A percentile compares a stretch with the other conserved stretches of the same genome.
These are phyloP conservation scores for Aspergillus sp. DNA, from an alignment of 2,329 filamentous ascomycete genomes.

Conservation along the genomic window DNA sequence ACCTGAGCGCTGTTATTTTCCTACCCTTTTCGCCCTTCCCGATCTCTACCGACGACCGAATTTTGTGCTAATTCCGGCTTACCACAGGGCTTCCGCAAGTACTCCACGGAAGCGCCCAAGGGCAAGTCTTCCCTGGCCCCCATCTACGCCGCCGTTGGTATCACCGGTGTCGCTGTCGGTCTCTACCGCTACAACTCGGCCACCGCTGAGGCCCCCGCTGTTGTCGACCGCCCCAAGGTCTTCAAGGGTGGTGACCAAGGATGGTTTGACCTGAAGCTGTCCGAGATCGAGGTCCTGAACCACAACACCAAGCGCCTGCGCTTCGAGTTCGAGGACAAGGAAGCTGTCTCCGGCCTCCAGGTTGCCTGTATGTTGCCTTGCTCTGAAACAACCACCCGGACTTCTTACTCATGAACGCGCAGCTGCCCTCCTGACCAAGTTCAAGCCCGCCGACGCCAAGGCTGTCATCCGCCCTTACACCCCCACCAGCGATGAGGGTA, in stretches of 20 bases:
- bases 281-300: conserved; percentile 77
- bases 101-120: conserved; percentile 65
- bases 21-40: not conserved
- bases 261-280: conserved; percentile 78
- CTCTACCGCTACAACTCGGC: conserved; percentile 53
- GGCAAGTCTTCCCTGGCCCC: conserved; percentile 60
- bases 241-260: conserved; percentile 89
- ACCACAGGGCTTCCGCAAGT: conserved; percentile 65
- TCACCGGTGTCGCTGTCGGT: conserved; percentile 55
- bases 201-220: conserved; percentile 30
- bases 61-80: conserved; percentile 10
- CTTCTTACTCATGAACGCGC: conserved; percentile 10
- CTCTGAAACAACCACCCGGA: not conserved
- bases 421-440: conserved; percentile 86
- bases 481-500: conserved; percentile 81
- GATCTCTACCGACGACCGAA: not conserved
- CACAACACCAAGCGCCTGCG: conserved; percentile 93
- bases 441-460: conserved; percentile 82
- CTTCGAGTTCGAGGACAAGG: conserved; percentile 81
- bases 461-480: conserved; percentile 90
- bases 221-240: conserved; percentile 48
- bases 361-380: conserved; percentile 64
- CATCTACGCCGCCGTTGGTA: conserved; percentile 53
- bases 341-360: conserved; percentile 79
- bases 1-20: not conserved